These are phyloP conservation scores for Colletotrichum gloeosporioides DNA, from an alignment of 2,329 filamentous ascomycete genomes.

Conservation along the genomic window DNA sequence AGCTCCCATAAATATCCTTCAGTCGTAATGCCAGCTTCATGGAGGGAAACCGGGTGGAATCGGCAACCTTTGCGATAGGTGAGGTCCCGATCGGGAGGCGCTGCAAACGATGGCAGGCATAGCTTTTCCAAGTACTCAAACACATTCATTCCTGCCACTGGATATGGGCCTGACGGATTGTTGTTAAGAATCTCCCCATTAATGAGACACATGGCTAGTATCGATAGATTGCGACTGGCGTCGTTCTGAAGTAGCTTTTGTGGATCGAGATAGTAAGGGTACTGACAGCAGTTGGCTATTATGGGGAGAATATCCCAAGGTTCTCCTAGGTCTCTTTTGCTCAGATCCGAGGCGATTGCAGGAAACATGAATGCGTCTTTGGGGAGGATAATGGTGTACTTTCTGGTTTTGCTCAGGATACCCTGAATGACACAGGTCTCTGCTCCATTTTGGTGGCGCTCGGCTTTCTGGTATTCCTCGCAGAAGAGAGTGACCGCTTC, in stretches of 20 bases:
- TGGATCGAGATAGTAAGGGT: rapidly evolving
- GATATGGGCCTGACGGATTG: rapidly evolving
- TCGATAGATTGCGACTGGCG: background rate
- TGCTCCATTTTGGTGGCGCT: rapidly evolving
- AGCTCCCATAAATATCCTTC: background rate
- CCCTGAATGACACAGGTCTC: rapidly evolving
- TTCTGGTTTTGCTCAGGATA: background rate
- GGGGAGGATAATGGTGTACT: background rate
- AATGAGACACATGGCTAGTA: background rate
- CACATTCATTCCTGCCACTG: background rate
- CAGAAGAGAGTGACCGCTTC: background rate
- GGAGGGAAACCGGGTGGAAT: background rate
- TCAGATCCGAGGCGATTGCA: background rate
- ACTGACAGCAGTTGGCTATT: background rate
- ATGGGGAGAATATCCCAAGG: background rate
- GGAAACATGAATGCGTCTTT: background rate
- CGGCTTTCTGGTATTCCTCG: rapidly evolving
- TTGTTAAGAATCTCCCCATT: background rate
- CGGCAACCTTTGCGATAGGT: background rate
- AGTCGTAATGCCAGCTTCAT: background rate
- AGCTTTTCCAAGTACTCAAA: background rate
- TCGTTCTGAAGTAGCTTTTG: background rate
- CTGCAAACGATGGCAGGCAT: background rate
- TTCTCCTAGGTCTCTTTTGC: background rate
- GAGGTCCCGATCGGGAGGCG: background rate